These are phyloP conservation scores for Teratosphaeria nubilosa DNA, from an alignment of 2,329 filamentous ascomycete genomes.

Conservation along the genomic window DNA sequence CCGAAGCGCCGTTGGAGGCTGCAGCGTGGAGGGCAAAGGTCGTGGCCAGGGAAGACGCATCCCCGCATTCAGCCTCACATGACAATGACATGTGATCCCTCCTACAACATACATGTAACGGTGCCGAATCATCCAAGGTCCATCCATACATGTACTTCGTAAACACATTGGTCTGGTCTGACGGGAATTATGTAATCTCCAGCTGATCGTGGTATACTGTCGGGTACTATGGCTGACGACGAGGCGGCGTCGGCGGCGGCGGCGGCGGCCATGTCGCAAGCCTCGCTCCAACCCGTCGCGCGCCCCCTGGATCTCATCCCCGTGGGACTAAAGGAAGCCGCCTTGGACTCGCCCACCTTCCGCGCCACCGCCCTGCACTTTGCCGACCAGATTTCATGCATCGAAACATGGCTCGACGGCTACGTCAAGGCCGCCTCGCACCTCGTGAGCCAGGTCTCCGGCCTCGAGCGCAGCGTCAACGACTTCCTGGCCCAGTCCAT, in stretches of 20 bases:
- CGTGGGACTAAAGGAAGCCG: constrained; percentile 84
- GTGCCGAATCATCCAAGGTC: no score
- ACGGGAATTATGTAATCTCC: background rate
- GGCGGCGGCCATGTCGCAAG: background rate
- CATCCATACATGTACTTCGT: no score
- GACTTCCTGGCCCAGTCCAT: constrained; percentile 64
- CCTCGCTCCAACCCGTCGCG: background rate
- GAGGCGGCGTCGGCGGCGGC: background rate
- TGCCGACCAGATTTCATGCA: constrained; percentile 76
- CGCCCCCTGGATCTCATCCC: constrained; percentile 42
- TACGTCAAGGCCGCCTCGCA: constrained; percentile 54
- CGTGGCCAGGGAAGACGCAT: no score
- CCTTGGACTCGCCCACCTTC: constrained; percentile 92
- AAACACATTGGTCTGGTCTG: background rate
- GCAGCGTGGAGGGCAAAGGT: background rate
- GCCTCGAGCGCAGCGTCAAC: constrained; percentile 71
- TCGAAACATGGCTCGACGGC: constrained; percentile 84
- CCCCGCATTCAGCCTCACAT: background rate
- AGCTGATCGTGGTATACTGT: no score
- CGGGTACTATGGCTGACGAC: background rate
- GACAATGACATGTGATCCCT: background rate
- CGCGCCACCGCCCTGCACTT: constrained; percentile 80
- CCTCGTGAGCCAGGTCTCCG: constrained; percentile 55
- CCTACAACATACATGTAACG: background rate
- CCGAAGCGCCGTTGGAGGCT: background rate